Base-by-base conservation (phyloP, 306 rosid genomes). In the Biancaea sappan region DNA sequence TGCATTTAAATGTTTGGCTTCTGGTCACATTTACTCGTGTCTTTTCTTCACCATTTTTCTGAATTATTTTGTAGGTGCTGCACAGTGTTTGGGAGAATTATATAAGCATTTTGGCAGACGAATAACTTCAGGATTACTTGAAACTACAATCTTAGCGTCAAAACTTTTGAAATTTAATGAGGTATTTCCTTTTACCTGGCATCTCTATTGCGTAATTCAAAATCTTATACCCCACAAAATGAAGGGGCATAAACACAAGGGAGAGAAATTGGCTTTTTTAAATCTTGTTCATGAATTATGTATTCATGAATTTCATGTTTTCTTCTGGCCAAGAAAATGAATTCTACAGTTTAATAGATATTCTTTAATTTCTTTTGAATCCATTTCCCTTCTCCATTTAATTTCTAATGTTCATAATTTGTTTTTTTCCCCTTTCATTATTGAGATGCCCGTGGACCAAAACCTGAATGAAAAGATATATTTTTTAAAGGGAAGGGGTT, bases 1-100 rank as follows among this genome's bases (percentile, higher is more conserved):
- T 66, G 29, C 31, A 41, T 77, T 76, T 60, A 52, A 51, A 34
- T 58, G 50, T 72, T 60, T 31, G 64, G 44, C 34, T 56, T 0
- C n/a, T 28, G 25, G 47, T 24, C 13, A 35, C 34, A 18, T 62
- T 60, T 69, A 48, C 47, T 54, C 46, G 62, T 57, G 51, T 46
- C 40, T 74, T 25, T 47, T 25, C 48, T 25, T 40, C 38, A 38
- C 65, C 8, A 3, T 18, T 54, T 64, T 79, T 70, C 69, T 61
- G 38, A 78, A 70, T 67, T 68, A 65, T 70, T 69, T 63, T 82
- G 32, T 76, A 91, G 98, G 98, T 73, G 94, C 89, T 69, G 90
- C 90, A 40, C 98, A 91, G 68, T 91, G 98, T 85, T 79, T 94
- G 81, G 98, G 95, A 80, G 97, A 94, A 81, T 72, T 94, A 74